Evolutionary conservation across 768 basidiomycete species (phyloP).

Genomic region (Rhodosporidiobolus odoratus): DNA sequence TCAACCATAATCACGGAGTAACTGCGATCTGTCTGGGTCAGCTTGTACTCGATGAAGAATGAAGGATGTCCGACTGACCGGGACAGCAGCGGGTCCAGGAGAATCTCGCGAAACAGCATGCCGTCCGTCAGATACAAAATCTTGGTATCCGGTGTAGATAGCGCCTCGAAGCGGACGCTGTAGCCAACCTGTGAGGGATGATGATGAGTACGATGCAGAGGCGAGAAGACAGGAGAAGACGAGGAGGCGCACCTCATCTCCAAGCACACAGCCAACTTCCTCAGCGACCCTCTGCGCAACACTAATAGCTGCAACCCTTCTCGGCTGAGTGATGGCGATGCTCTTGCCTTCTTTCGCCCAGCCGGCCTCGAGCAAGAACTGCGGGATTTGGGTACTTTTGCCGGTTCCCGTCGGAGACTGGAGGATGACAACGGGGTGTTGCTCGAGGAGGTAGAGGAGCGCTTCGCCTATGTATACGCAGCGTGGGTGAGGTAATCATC

Average conservation of each 20-base stretch:
- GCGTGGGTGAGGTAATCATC: background rate
- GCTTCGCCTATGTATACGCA: constrained; percentile 57
- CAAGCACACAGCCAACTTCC: constrained; percentile 83
- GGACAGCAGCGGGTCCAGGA: constrained; percentile 84
- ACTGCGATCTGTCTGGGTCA: background rate
- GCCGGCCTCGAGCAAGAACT: constrained; percentile 85
- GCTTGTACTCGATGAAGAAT: background rate
- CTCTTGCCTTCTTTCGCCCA: constrained; percentile 80
- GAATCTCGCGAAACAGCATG: constrained; percentile 73
- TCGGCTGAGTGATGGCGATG: constrained; percentile 90
- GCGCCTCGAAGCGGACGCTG: constrained; percentile 92
- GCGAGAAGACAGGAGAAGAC: background rate
- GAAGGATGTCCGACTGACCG: constrained; percentile 52
- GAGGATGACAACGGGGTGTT: constrained; percentile 62
- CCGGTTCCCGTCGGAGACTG: constrained; percentile 84
- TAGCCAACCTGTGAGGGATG: constrained; percentile 72
- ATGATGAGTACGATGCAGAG: background rate
- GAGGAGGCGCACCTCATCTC: constrained; percentile 67
- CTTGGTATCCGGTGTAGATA: constrained; percentile 77
- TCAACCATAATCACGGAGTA: constrained; percentile 99
- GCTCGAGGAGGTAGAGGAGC: constrained; percentile 77
- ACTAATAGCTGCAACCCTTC: constrained; percentile 89
- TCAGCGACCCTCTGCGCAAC: constrained; percentile 84
- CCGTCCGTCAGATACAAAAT: constrained; percentile 98
- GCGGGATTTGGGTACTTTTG: constrained; percentile 95